phyloP scores from a whole-genome alignment of 495 filamentous ascomycete species.

The Copromyces sp. region DNA sequence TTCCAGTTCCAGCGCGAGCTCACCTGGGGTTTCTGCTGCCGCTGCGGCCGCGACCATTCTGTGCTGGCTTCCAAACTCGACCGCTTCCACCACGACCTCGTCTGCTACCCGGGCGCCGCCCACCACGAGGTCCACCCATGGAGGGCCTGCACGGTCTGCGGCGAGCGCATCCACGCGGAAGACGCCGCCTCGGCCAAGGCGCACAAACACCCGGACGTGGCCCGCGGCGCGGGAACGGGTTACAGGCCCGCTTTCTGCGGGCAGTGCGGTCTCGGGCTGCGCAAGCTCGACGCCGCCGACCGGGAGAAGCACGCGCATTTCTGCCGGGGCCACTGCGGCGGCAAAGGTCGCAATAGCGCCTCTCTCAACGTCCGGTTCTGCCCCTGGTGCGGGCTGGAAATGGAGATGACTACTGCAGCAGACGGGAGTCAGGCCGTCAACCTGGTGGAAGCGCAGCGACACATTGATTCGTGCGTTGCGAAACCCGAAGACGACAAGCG shows the following conservation, averaged over 20 bases:
- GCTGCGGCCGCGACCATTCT: slow-evolving; percentile 17
- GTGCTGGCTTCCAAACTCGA: slow-evolving; percentile 8
- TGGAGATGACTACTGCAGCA: not conserved
- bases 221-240: not conserved
- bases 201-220: not conserved
- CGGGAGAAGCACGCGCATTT: slow-evolving; percentile 1
- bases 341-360: not conserved
- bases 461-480: not conserved
- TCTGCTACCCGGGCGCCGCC: slow-evolving; percentile 11
- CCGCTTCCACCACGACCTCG: slow-evolving; percentile 12
- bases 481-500: not conserved
- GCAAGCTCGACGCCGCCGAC: not conserved
- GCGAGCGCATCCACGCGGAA: not conserved
- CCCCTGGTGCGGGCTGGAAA: slow-evolving; percentile 9
- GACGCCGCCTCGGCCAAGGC: not conserved
- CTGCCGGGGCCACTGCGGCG: slow-evolving; percentile 4
- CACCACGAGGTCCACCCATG: not conserved
- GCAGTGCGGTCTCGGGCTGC: slow-evolving; percentile 5
- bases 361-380: slow-evolving; percentile 2
- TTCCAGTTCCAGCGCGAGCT: not conserved
- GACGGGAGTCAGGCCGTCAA: not conserved
- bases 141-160: not conserved
- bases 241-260: slow-evolving; percentile 2
- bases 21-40: slow-evolving; percentile 12
- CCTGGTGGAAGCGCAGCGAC: not conserved